Evolutionary conservation across 2,329 filamentous ascomycete genomes (phyloP).

Genomic region (Monosporascus sp.): DNA sequence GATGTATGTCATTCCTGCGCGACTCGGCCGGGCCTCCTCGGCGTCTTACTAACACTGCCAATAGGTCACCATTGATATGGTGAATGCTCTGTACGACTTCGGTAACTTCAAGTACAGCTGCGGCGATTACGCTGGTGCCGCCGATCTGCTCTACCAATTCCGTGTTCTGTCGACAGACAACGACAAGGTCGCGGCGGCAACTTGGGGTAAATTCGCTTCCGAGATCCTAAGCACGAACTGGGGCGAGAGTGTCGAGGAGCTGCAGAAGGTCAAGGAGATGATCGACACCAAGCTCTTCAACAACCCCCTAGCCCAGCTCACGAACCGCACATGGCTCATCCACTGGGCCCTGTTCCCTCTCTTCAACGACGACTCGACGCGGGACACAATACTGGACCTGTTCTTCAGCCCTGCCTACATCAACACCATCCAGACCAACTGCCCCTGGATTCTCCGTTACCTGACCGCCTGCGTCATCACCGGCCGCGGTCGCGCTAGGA

Average conservation of each 20-base stretch:
- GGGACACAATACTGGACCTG: slow-evolving; percentile 87
- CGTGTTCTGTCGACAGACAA: slow-evolving; percentile 96
- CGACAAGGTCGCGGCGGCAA: slow-evolving; percentile 92
- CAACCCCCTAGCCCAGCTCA: slow-evolving; percentile 91
- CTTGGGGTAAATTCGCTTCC: slow-evolving; percentile 95
- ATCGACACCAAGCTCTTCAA: slow-evolving; percentile 95
- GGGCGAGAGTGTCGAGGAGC: slow-evolving; percentile 87
- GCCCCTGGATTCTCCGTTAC: slow-evolving; percentile 95
- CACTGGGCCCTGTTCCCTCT: slow-evolving; percentile 99
- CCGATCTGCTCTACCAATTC: slow-evolving; percentile 95
- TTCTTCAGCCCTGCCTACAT: slow-evolving; percentile 97
- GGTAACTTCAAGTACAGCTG: slow-evolving; percentile 98
- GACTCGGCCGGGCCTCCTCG: not conserved
- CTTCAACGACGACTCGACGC: slow-evolving; percentile 92
- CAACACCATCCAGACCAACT: slow-evolving; percentile 98
- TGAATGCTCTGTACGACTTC: slow-evolving; percentile 91
- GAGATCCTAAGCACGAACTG: slow-evolving; percentile 95
- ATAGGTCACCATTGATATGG: slow-evolving; percentile 86
- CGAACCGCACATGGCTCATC: slow-evolving; percentile 93
- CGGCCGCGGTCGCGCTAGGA: slow-evolving; percentile 75
- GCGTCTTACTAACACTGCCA: slow-evolving; percentile 9
- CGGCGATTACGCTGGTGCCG: slow-evolving; percentile 84
- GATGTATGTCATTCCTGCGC: slow-evolving; percentile 51
- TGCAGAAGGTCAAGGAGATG: slow-evolving; percentile 81
- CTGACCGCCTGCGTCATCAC: slow-evolving; percentile 92